Percentiles rank a stretch among this genome's conserved stretches.
phyloP scores from a whole-genome alignment of 202 grass and related monocot species.

The Bolboschoenoplectus hybrid region DNA sequence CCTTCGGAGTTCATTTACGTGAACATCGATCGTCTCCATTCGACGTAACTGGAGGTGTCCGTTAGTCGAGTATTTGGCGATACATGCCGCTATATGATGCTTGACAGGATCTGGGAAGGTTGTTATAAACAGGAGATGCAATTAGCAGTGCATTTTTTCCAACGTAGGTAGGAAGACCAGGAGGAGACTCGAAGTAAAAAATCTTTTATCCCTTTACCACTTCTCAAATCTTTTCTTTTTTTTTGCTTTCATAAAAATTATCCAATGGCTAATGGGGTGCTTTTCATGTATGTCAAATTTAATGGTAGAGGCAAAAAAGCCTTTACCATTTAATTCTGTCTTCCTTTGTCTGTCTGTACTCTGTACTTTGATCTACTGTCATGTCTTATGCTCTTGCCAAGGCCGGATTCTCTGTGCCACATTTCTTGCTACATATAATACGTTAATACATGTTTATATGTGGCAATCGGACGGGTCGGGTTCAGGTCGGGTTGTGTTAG shows the following conservation, averaged over 20 bases:
- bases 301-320: slow-evolving; percentile 10
- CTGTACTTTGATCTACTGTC: not conserved
- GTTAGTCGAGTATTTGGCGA: not conserved
- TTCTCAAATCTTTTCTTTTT: slow-evolving; percentile 2
- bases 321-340: slow-evolving; percentile 3
- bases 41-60: not conserved
- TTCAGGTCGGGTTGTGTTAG: too few relatives aligned
- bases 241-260: not conserved
- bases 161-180: not conserved
- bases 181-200: too few relatives aligned
- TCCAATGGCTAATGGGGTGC: not conserved
- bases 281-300: not conserved
- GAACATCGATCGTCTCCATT: not conserved
- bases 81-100: not conserved
- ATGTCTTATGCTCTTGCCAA: not conserved
- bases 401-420: not conserved
- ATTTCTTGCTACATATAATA: not conserved
- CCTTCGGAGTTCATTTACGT: not conserved
- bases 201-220: not conserved
- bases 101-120: not conserved
- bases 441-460: not conserved
- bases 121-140: not conserved
- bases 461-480: too few relatives aligned
- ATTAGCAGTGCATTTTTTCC: not conserved
- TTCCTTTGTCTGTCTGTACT: slow-evolving; percentile 11